Conservation (phyloP, 1,139 yeast genomes). For the Torulaspora globosa region DNA sequence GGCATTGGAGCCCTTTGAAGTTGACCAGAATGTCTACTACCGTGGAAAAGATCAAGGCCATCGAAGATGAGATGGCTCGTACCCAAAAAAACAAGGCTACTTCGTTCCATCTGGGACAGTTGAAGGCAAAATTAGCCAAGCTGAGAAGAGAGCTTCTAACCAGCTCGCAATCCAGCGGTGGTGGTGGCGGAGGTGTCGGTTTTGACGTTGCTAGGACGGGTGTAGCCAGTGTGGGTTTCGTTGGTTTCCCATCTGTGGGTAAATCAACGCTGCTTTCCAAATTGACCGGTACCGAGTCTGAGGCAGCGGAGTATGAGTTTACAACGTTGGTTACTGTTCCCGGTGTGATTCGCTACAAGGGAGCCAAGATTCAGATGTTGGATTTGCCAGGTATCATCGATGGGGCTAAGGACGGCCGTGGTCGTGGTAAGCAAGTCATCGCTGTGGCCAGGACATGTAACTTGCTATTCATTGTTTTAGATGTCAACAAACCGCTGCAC, state of each 20-base stretch:
- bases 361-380: constrained; percentile 96
- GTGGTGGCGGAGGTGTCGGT: constrained; percentile 85
- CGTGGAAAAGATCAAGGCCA: constrained; percentile 83
- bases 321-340: constrained; percentile 97
- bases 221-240: constrained; percentile 94
- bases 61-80: constrained; percentile 90
- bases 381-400: constrained; percentile 98
- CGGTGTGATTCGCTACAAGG: constrained; percentile 90
- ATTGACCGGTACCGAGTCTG: constrained; percentile 92
- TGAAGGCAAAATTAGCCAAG: constrained; percentile 93
- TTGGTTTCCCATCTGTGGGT: constrained; percentile 99
- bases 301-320: constrained; percentile 95
- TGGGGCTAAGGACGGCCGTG: constrained; percentile 98
- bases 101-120: constrained; percentile 91
- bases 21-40: constrained; percentile 58
- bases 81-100: constrained; percentile 97
- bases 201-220: constrained; percentile 98
- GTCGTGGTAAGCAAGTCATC: constrained; percentile 98
- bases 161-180: constrained; percentile 74
- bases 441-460: constrained; percentile 98
- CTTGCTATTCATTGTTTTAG: constrained; percentile 84
- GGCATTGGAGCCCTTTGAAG: not conserved
- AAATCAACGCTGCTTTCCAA: constrained; percentile 82
- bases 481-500: constrained; percentile 91
- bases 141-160: constrained; percentile 86